Evolutionary conservation across 441 rosid genomes (phyloP).

Genomic region (Dalechampia spathulata): DNA sequence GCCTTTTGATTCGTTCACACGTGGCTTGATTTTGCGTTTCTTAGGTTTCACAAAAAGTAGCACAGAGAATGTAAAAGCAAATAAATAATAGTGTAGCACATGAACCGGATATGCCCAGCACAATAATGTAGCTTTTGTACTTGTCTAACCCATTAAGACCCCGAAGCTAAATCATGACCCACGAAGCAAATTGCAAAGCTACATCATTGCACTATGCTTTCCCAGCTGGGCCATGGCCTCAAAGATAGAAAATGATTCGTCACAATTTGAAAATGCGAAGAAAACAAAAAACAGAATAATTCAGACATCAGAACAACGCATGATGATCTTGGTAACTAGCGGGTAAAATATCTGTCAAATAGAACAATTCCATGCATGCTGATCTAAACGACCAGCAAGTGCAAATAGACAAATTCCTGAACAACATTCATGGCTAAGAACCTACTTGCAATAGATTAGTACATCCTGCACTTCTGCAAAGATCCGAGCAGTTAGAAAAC

Average conservation of each 20-base stretch:
- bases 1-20: neutral
- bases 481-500: constrained; percentile 8
- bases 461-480: constrained; percentile 14
- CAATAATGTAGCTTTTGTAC: neutral
- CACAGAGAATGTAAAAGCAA: neutral
- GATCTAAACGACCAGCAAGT: neutral
- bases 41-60: no score
- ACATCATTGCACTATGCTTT: neutral
- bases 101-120: neutral
- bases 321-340: neutral
- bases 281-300: neutral
- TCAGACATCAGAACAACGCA: neutral
- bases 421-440: neutral
- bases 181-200: neutral
- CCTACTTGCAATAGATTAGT: constrained; percentile 5
- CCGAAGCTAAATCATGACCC: no score
- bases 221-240: neutral
- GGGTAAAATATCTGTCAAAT: neutral
- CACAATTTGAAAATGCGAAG: neutral
- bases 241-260: neutral
- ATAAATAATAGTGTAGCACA: neutral
- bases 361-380: constrained; percentile 1
- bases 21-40: neutral
- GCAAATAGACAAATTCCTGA: constrained; percentile 1
- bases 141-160: no score